A percentile compares a stretch with the other conserved stretches of the same genome.
phyloP scores from a whole-genome alignment of 257 asterid species.

The Forsythia suspensa region DNA sequence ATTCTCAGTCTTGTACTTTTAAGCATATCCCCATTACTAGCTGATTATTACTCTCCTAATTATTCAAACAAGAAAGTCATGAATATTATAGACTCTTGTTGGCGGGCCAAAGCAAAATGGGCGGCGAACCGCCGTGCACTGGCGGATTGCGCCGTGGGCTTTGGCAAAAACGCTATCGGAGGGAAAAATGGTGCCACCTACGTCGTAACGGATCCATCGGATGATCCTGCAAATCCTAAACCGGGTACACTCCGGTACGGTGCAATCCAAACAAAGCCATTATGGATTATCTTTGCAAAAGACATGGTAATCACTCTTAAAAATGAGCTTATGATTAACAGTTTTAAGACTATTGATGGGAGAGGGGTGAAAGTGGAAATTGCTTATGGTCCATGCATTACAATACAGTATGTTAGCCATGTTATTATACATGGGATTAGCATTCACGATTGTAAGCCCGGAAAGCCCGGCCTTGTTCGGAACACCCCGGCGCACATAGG shows the following conservation, averaged over 20 bases:
- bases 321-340: slow-evolving; percentile 65
- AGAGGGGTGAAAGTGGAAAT: slow-evolving; percentile 84
- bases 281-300: slow-evolving; percentile 66
- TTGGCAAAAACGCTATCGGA: slow-evolving; percentile 64
- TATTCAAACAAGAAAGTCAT: slow-evolving; percentile 15
- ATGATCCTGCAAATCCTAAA: slow-evolving; percentile 57
- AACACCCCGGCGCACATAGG: slow-evolving; percentile 56
- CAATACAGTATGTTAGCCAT: slow-evolving; percentile 52
- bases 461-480: slow-evolving; percentile 53
- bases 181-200: slow-evolving; percentile 63
- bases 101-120: slow-evolving; percentile 72
- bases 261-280: slow-evolving; percentile 56
- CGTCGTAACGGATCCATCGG: slow-evolving; percentile 60
- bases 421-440: slow-evolving; percentile 75
- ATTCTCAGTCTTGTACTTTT: slow-evolving; percentile 31
- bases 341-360: slow-evolving; percentile 92
- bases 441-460: slow-evolving; percentile 81
- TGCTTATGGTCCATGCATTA: slow-evolving; percentile 85
- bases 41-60: slow-evolving; percentile 20
- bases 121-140: slow-evolving; percentile 58
- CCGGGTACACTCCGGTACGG: slow-evolving; percentile 79
- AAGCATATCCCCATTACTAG: slow-evolving; percentile 25
- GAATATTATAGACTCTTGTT: slow-evolving; percentile 78
- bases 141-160: slow-evolving; percentile 77
- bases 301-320: slow-evolving; percentile 62